Evolutionary conservation across 306 rosid genomes (phyloP), one percentile per base, ranked within the genome.

Genomic region (Castanopsis chinensis): DNA sequence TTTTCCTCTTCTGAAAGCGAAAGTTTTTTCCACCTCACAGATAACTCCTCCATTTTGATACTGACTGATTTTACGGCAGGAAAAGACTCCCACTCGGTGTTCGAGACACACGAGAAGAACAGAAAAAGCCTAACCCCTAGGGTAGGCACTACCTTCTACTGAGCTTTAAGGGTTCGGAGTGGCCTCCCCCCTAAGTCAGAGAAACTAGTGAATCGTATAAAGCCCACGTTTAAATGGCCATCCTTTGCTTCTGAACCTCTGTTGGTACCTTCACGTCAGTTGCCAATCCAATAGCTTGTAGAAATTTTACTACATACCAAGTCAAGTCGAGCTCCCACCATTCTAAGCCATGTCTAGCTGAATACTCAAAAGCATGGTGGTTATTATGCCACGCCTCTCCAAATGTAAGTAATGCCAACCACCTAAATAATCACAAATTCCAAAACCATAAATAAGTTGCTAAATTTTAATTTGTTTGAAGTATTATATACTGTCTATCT

Each of bases 281-380:
- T 52, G 97, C 96, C 79, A 94, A 78, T 45, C 96, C 96, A 80
- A 89, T 7, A 67, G 87, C 86, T 79, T 88, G 96, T 32, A 94
- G 94, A 82, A 89, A 74, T 75, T 69, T 83, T 2, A 92, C 91
- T 0, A 91, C 89, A 20, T 82, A 87, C 98, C 97, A 94, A 59
- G 98, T 92, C 92, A 91, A 84, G 87, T 94, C 98, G 55, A 92
- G 49, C 79, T 94, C 91, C 97, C 98, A 92, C 98, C 98, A 94
- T 77, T 92, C 88, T 10, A 94, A 72, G 60, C 96, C 98, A 80
- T 94, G 98, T 67, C 98, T 64, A 35, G 97, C 96, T 8, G 98
- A 94, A 84, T 74, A 90, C 87, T 94, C 97, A 77, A 94, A 94
- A 13, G 98, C 98, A 51, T 94, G 98, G 86, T 94, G 98, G 64